phyloP scores from a whole-genome alignment of 2,329 filamentous ascomycete species.

The Macrophomina tecta region DNA sequence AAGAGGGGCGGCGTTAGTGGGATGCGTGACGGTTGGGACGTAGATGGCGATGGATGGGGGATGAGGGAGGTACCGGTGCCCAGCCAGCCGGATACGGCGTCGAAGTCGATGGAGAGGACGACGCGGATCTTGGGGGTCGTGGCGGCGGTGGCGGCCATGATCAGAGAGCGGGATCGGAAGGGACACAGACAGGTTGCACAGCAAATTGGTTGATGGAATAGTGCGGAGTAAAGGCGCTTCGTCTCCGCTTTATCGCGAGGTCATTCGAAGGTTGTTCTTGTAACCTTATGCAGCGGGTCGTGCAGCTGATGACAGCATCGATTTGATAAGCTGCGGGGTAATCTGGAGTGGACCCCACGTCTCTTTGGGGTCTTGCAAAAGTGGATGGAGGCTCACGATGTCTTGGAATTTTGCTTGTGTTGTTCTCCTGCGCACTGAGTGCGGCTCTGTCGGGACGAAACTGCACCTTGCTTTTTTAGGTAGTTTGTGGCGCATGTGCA shows the following conservation, averaged over 20 bases:
- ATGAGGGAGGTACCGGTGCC: slow-evolving; percentile 49
- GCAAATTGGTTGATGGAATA: no score
- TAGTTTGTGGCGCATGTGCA: background rate
- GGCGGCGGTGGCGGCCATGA: background rate
- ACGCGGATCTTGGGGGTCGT: slow-evolving; percentile 45
- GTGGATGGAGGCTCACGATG: background rate
- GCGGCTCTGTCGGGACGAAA: background rate
- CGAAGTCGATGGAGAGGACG: slow-evolving; percentile 57
- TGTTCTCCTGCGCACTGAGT: background rate
- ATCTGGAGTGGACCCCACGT: background rate
- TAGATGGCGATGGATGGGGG: background rate
- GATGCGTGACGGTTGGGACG: background rate
- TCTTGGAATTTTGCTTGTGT: background rate
- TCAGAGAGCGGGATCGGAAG: no score
- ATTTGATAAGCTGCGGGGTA: slow-evolving; percentile 2
- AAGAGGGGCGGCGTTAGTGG: background rate
- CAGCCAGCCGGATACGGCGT: slow-evolving; percentile 66
- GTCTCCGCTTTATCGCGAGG: no score
- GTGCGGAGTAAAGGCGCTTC: no score
- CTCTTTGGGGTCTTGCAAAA: background rate
- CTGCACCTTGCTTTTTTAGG: background rate
- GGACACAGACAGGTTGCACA: no score
- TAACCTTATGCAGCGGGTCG: background rate
- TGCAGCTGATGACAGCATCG: background rate
- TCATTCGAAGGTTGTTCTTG: background rate